Evolutionary conservation across 2,329 filamentous ascomycete species (phyloP), one percentile per base, ranked within the genome.

Genomic region (Epichloe amarillans): DNA sequence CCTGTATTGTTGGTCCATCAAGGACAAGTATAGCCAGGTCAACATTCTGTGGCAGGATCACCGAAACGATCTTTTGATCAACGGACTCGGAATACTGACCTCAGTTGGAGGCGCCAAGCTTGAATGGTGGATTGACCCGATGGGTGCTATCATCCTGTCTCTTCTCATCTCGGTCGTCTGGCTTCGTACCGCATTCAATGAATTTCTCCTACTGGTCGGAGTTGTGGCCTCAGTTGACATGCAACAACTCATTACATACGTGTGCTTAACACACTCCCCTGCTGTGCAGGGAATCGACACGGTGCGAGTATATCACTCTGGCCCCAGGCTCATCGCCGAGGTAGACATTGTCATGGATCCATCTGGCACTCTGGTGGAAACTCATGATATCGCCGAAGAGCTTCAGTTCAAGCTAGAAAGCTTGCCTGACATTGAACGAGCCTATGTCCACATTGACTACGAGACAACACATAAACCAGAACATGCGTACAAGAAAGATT

Each of bases 361-460:
- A 0, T 72, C 80, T 1, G 78, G 83, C 50, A 80, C 81, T 2
- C 76, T 98, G 15, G 75, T 79, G 55, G 82, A 83, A 49, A 93
- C 89, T 0, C 93, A 98, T 66, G 93, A 98, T 62, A 80, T 96
- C 12, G 91, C 93, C 0, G 93, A 98, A 69, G 89, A 85, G 60
- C 74, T 98, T 60, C 93, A 98, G 73, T 86, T 86, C 55, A 97
- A 97, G 72, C 74, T 97, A 3, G 93, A 98, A 75, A 86, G 83
- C 51, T 68, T 98, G 55, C 91, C 93, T 0, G 84, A 95, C 63
- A 83, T 97, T 10, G 93, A 97, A 75, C 74, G 93, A 53, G 89
- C 89, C 0, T 97, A 96, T 64, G 93, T 97, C 19, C 93, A 98
- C 66, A 90, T 96, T 17, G 93, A 98, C 66, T 97, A 94, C 60